phyloP scores from a whole-genome alignment of 2,329 filamentous ascomycete species.

The Fusarium sarcochroum region DNA sequence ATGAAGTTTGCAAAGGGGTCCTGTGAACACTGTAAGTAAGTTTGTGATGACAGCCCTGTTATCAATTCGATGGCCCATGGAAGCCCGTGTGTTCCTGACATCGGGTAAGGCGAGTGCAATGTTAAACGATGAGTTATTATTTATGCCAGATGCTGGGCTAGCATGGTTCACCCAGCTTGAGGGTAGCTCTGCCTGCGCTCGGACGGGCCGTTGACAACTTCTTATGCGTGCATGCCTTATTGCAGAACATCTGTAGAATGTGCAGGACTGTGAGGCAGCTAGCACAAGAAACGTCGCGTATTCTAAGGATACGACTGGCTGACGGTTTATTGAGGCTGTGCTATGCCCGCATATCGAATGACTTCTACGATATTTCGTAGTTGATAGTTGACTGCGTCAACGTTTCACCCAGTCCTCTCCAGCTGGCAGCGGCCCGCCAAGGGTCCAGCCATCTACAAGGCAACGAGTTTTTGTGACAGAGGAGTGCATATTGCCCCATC shows the following conservation, averaged over 20 bases:
- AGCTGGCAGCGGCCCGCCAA: background rate
- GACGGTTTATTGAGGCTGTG: conserved; percentile 1
- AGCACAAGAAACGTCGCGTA: background rate
- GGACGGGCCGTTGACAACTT: conserved; percentile 28
- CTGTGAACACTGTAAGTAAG: conserved; percentile 16
- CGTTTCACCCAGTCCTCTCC: conserved; percentile 1
- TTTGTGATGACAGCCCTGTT: conserved; percentile 13
- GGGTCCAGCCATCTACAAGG: conserved; percentile 1
- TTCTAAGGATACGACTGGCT: conserved; percentile 6
- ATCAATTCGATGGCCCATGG: background rate
- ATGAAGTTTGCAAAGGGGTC: conserved; percentile 11
- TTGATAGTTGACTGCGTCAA: background rate
- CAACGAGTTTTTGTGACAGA: background rate
- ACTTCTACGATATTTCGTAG: background rate
- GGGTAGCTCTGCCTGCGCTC: conserved; percentile 29
- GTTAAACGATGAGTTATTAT: conserved; percentile 24
- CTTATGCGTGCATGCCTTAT: conserved; percentile 10
- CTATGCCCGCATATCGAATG: background rate
- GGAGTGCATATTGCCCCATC: background rate
- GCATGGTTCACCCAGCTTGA: conserved; percentile 23
- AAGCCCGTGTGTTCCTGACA: too few relatives aligned
- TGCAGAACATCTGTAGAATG: background rate
- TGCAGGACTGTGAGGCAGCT: background rate
- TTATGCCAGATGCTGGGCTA: conserved; percentile 26
- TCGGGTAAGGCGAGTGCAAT: too few relatives aligned